Conservation (phyloP, 495 filamentous ascomycete genomes). For the Daldinia grandis region DNA sequence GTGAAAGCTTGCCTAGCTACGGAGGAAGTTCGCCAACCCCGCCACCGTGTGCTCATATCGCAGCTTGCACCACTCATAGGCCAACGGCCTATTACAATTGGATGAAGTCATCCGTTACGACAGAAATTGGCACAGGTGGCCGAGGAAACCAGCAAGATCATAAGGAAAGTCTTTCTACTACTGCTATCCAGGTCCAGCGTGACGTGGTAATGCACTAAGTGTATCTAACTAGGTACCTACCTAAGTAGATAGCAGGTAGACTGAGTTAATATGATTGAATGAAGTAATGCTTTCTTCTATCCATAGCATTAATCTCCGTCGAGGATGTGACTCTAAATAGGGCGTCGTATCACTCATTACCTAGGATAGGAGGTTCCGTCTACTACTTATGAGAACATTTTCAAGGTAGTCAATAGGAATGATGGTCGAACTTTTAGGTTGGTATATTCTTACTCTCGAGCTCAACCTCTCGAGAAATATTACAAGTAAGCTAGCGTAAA, state of each 20-base stretch:
- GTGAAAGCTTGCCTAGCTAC: constrained; percentile 16
- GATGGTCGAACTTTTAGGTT: neutral
- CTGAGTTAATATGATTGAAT: neutral
- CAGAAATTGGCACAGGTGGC: constrained; percentile 27
- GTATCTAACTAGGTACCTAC: neutral
- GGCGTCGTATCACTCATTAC: neutral
- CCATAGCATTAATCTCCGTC: neutral
- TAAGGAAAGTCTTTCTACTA: constrained; percentile 16
- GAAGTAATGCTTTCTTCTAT: neutral
- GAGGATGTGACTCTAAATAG: neutral
- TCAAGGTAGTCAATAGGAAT: neutral
- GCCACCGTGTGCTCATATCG: constrained; percentile 24
- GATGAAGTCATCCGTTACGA: constrained; percentile 34
- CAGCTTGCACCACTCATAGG: neutral
- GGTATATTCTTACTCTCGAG: neutral
- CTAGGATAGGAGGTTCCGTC: neutral
- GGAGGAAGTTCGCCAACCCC: constrained; percentile 12
- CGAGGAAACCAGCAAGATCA: neutral
- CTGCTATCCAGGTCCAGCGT: constrained; percentile 29
- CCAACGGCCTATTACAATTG: constrained; percentile 20
- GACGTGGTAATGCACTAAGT: constrained; percentile 31
- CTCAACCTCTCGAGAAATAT: neutral
- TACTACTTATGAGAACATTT: neutral
- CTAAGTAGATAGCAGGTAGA: neutral
- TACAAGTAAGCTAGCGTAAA: neutral